These are phyloP conservation scores for Funneliformis geosporum DNA, from an alignment of 192 early-diverging fungal species.

Conservation along the genomic window DNA sequence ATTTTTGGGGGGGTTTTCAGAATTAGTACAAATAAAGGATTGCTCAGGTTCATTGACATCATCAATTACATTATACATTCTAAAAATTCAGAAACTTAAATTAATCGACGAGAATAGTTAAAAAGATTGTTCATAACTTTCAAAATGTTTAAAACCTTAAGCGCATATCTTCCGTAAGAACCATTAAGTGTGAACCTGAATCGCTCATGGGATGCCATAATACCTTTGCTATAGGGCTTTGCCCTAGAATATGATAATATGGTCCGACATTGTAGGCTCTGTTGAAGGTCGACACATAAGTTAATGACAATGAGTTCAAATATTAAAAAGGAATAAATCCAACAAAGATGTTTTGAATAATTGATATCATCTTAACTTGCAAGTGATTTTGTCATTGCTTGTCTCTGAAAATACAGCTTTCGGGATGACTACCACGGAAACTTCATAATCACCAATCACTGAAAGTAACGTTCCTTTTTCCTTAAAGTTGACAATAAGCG, in stretches of 20 bases:
- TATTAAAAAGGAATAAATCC: background rate
- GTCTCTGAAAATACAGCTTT: constrained; percentile 44
- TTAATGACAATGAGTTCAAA: background rate
- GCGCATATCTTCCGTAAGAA: constrained; percentile 64
- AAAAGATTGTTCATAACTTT: background rate
- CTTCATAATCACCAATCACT: constrained; percentile 57
- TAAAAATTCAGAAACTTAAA: constrained; percentile 28
- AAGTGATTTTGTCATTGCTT: constrained; percentile 34
- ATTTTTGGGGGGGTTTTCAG: constrained; percentile 35
- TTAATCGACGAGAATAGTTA: background rate
- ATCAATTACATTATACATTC: constrained; percentile 70
- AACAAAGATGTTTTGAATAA: background rate
- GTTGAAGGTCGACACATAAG: background rate
- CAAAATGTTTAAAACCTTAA: constrained; percentile 46
- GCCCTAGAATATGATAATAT: constrained; percentile 22
- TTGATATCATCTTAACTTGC: constrained; percentile 23
- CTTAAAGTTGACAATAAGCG: constrained; percentile 54
- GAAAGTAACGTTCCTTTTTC: constrained; percentile 58
- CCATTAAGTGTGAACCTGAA: constrained; percentile 65
- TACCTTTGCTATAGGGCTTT: constrained; percentile 62
- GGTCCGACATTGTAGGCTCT: constrained; percentile 36
- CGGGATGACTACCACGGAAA: constrained; percentile 62
- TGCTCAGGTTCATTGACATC: constrained; percentile 71
- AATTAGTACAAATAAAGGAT: constrained; percentile 50
- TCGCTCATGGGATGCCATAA: constrained; percentile 83